Evolutionary conservation across 257 asterid genomes (phyloP), one percentile per base, ranked within the genome.

Genomic region (Solanum chiquidenum): DNA sequence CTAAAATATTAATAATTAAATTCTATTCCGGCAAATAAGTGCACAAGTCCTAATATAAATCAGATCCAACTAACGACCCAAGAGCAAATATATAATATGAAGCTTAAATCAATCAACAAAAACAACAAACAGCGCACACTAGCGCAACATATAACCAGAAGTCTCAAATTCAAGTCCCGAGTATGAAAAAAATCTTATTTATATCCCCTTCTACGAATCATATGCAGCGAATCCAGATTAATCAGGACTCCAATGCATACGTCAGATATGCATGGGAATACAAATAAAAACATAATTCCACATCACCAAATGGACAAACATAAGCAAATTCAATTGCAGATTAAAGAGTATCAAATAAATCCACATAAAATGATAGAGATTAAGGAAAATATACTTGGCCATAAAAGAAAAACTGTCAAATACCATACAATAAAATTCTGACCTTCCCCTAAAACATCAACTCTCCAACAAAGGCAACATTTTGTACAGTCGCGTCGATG

Each of bases 401-500:
- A 84, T 33, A 40, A 40, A 69, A 88, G 83, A 87, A 69, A 87
- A 89, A 21, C 16, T 62, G 83, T 87, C 69, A 83, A 87, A 76
- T 87, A 87, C 77, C 91, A 83, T 91, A 89, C 90, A 88, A 42
- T 52, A 75, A 86, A 79, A 77, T 76, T 88, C 86, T 84, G 86
- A 87, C 88, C 69, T 29, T 88, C 44, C 80, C 89, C 85, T 55
- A 55, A 86, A 84, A 87, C 85, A 88, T 72, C 88, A 77, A 80
- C 91, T 89, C 91, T 88, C 90, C 89, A 85, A 82, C 88, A 88
- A 73, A 75, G 87, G 89, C 85, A 87, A 88, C 87, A 87, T 82
- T 46, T 91, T 91, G 87, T 90, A 90, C 93, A 89, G 89, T 88
- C 89, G 42, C 87, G 86, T 86, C 82, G 66, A 80, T 83, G 71